Percentiles rank a stretch among this genome's conserved stretches.
phyloP scores from a whole-genome alignment of 495 filamentous ascomycete genomes.

The Aspergillus ostianus region DNA sequence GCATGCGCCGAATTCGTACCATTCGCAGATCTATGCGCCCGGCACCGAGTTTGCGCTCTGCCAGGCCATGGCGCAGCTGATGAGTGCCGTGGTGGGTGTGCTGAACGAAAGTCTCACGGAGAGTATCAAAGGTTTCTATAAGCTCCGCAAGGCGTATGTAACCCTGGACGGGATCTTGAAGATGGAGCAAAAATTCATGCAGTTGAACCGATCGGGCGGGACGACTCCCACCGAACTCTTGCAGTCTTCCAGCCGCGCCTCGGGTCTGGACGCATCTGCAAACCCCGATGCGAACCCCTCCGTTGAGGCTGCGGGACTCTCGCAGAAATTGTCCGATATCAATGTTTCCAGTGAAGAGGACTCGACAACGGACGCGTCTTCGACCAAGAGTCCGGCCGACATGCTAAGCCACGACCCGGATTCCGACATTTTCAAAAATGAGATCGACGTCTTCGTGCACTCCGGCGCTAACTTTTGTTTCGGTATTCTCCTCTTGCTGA shows the following conservation, averaged over 20 bases:
- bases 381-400: slow-evolving; percentile 24
- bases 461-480: slow-evolving; percentile 87
- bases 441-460: slow-evolving; percentile 82
- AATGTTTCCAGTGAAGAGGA: slow-evolving; percentile 21
- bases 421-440: slow-evolving; percentile 59
- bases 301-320: slow-evolving; percentile 22
- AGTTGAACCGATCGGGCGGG: slow-evolving; percentile 24
- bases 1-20: slow-evolving; percentile 47
- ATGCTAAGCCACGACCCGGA: slow-evolving; percentile 48
- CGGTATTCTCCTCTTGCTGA: slow-evolving; percentile 76
- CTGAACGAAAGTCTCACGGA: slow-evolving; percentile 93
- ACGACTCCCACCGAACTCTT: slow-evolving; percentile 16
- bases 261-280: background rate
- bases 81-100: slow-evolving; percentile 84
- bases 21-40: slow-evolving; percentile 68
- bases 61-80: slow-evolving; percentile 78
- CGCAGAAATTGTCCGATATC: slow-evolving; percentile 32
- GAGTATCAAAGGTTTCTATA: slow-evolving; percentile 88
- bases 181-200: slow-evolving; percentile 59
- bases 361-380: slow-evolving; percentile 1
- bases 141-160: slow-evolving; percentile 83
- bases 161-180: slow-evolving; percentile 74
- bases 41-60: slow-evolving; percentile 83
- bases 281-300: slow-evolving; percentile 3
- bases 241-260: slow-evolving; percentile 18